phyloP scores from a whole-genome alignment of 2,329 filamentous ascomycete genomes.

The Rasamsonia emersonii region DNA sequence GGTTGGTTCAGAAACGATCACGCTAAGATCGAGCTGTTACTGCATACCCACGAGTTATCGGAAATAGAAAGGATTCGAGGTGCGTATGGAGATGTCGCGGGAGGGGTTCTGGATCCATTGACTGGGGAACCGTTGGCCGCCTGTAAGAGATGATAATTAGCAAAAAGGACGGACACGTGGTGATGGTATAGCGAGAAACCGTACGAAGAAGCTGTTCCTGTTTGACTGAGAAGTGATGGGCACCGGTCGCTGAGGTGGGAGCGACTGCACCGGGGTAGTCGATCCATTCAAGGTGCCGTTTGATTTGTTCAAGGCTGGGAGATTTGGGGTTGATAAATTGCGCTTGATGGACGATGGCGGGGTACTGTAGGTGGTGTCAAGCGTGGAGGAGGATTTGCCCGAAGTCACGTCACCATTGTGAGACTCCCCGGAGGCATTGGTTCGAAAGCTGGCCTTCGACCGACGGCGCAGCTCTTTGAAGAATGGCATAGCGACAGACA shows the following conservation, averaged over 20 bases:
- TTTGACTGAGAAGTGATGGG: constrained; percentile 30
- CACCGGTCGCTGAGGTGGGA: constrained; percentile 40
- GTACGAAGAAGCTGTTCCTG: constrained; percentile 36
- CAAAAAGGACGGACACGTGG: too few relatives aligned
- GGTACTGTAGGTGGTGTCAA: constrained; percentile 56
- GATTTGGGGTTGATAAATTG: constrained; percentile 57
- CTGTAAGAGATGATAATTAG: constrained; percentile 18
- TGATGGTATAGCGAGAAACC: too few relatives aligned
- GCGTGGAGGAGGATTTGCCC: constrained; percentile 54
- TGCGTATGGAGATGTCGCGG: constrained; percentile 67
- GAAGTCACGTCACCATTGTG: constrained; percentile 52
- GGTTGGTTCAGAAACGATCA: neutral
- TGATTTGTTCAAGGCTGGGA: constrained; percentile 42
- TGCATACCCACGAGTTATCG: constrained; percentile 75
- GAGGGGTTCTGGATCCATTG: constrained; percentile 40
- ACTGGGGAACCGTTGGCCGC: constrained; percentile 24
- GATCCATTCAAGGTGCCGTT: constrained; percentile 36
- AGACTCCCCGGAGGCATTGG: constrained; percentile 36
- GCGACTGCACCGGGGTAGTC: constrained; percentile 25
- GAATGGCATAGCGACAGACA: constrained; percentile 44
- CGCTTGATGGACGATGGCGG: constrained; percentile 64
- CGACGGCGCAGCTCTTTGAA: constrained; percentile 69
- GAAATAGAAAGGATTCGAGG: constrained; percentile 70
- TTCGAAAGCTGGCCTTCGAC: constrained; percentile 66
- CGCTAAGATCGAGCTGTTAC: constrained; percentile 2